Base-by-base conservation (phyloP, 2,329 filamentous ascomycete genomes). In the Xylaria polymorpha region DNA sequence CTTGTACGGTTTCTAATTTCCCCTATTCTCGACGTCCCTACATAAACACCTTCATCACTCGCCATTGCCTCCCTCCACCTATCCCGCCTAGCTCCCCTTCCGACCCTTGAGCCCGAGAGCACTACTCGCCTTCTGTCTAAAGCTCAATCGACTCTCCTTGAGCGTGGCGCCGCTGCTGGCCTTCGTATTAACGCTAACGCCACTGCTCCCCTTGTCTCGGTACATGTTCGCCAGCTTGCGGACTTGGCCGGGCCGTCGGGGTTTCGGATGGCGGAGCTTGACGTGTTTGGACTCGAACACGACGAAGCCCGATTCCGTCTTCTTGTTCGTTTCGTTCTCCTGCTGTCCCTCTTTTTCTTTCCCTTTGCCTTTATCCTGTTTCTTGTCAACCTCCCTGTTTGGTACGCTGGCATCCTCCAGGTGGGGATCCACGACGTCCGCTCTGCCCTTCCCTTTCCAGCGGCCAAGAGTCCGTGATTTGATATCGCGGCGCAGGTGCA, bases 221-320 rank as follows among this genome's bases (percentile, higher is more conserved):
- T 79, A 79, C 74, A 79, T 74, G 50, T 77, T 77, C 18, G 79
- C 74, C 61, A 79, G 69, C 61, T 76, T 78, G 62, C 73, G 74
- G 22, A 77, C 76, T 69, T 78, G 76, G 10, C 74, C 75, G 1
- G 78, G 78, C 10, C 77, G 73, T 44, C 71, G 66, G 1, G 78
- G 77, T 41, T 71, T 75, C 39, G 78, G 78, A 41, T 77, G 72
- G 12, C 69, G 71, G 25, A 79, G 72, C 22, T 75, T 76, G 51
- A 76, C 68, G 37, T 76, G 68, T n/a, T 71, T 71, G 39, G 74
- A 67, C 56, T 78, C 74, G 56, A 75, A 74, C 2, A 79, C 72
- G 53, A 76, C 74, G 63, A 79, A 79, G n/a, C 78, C 78, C 20
- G 77, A 79, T 29, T 69, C 74, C n/a, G 78, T 78, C 70, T 77